Evolutionary conservation across 83 land plant species (phyloP).

Genomic region (Picea abies): DNA sequence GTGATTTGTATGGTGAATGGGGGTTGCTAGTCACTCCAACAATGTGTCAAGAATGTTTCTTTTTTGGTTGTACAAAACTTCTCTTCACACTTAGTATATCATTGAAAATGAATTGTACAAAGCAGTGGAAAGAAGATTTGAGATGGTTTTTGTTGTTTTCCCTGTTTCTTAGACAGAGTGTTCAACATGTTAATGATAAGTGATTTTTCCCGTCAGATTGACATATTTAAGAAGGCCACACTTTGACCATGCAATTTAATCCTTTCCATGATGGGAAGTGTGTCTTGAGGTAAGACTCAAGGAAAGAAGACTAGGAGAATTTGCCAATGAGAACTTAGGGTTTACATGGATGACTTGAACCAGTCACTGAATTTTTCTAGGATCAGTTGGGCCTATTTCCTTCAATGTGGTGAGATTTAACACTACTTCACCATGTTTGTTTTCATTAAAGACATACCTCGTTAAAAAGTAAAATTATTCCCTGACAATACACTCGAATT

Average conservation of each 20-base stretch:
- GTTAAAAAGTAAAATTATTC: not conserved
- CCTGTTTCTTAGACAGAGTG: not conserved
- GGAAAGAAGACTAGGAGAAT: not conserved
- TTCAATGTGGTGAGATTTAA: too few species aligned
- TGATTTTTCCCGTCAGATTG: not conserved
- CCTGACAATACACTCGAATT: not conserved
- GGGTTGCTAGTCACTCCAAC: not conserved
- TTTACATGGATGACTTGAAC: not conserved
- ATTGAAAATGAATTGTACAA: not conserved
- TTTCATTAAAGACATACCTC: not conserved
- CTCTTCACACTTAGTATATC: not conserved
- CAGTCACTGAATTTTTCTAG: not conserved
- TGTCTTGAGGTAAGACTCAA: not conserved
- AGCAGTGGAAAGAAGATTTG: not conserved
- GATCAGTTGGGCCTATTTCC: not conserved
- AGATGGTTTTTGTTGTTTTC: not conserved
- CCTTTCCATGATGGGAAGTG: too few species aligned
- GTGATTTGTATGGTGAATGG: not conserved
- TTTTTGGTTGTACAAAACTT: not conserved
- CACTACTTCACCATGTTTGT: too few species aligned
- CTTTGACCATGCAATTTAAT: not conserved
- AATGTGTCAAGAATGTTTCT: not conserved
- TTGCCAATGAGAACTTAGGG: not conserved
- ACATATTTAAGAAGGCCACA: not conserved
- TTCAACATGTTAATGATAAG: not conserved